These are phyloP conservation scores for Aspergillus asperescens DNA, from an alignment of 495 filamentous ascomycete species.

Conservation along the genomic window DNA sequence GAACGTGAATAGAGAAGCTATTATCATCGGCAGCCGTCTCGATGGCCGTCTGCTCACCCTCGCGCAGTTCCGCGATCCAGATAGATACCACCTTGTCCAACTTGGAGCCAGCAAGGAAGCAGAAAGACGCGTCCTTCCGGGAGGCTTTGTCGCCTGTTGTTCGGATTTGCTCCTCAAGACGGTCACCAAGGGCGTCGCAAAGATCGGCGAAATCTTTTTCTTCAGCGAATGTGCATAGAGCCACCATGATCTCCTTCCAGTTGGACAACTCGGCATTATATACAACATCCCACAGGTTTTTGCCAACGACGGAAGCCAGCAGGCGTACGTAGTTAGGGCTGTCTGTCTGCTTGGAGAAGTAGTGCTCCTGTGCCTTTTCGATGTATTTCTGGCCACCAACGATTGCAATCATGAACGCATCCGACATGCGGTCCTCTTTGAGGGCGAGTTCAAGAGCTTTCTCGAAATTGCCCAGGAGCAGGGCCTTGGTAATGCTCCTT, in stretches of 20 bases:
- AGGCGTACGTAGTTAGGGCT: constrained; percentile 90
- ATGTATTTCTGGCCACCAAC: constrained; percentile 91
- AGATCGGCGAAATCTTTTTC: constrained; percentile 88
- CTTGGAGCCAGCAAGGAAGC: constrained; percentile 91
- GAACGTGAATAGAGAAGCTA: constrained; percentile 86
- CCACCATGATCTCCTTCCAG: constrained; percentile 97
- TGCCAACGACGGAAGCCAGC: constrained; percentile 84
- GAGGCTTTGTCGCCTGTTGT: constrained; percentile 45
- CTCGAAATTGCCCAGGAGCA: constrained; percentile 88
- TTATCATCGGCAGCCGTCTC: constrained; percentile 63
- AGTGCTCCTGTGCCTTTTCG: constrained; percentile 87
- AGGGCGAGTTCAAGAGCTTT: constrained; percentile 83
- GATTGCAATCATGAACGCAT: constrained; percentile 97
- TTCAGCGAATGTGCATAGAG: constrained; percentile 90
- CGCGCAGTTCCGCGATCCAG: constrained; percentile 84
- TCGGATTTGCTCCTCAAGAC: constrained; percentile 66
- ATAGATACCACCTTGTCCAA: constrained; percentile 93
- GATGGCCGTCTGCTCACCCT: constrained; percentile 69
- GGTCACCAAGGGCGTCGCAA: constrained; percentile 93
- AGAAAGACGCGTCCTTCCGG: constrained; percentile 89
- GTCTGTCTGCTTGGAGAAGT: constrained; percentile 74
- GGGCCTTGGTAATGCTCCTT: constrained; percentile 75
- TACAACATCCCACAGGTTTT: constrained; percentile 97
- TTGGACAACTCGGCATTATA: constrained; percentile 87
- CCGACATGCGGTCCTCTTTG: constrained; percentile 81